phyloP scores from a whole-genome alignment of 2,329 filamentous ascomycete species.

The Penicillium sp. region DNA sequence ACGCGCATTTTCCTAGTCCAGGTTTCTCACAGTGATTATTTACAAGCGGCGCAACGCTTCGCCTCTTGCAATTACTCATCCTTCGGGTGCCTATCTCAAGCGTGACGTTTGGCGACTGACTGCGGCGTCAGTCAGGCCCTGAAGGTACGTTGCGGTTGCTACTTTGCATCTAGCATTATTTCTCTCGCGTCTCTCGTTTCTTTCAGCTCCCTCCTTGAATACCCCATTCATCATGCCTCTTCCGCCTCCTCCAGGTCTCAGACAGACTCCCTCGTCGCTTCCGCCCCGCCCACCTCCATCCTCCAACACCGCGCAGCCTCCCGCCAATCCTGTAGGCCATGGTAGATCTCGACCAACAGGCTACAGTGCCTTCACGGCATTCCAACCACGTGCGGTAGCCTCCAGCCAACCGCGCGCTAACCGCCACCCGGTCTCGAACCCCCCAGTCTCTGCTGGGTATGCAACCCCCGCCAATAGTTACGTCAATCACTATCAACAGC shows the following conservation, averaged over 20 bases:
- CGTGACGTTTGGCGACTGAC: conserved; percentile 37
- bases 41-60: not conserved
- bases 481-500: conserved; percentile 43
- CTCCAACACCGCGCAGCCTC: conserved; percentile 34
- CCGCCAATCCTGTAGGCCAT: conserved; percentile 30
- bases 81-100: conserved; percentile 25
- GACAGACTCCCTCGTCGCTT: conserved; percentile 59
- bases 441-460: conserved; percentile 37
- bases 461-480: conserved; percentile 42
- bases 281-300: conserved; percentile 72
- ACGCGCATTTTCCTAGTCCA: not conserved
- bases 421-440: conserved; percentile 37
- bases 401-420: conserved; percentile 40
- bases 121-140: conserved; percentile 36
- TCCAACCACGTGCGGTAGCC: conserved; percentile 60
- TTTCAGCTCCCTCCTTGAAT: conserved; percentile 27
- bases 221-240: conserved; percentile 69
- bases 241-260: conserved; percentile 77
- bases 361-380: conserved; percentile 53
- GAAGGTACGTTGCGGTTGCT: conserved; percentile 45
- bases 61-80: not conserved
- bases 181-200: conserved; percentile 16
- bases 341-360: conserved; percentile 32
- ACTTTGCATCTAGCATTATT: conserved; percentile 32
- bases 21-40: not conserved